phyloP scores from a whole-genome alignment of 768 basidiomycete species.

The Boletus vinaceobasis region DNA sequence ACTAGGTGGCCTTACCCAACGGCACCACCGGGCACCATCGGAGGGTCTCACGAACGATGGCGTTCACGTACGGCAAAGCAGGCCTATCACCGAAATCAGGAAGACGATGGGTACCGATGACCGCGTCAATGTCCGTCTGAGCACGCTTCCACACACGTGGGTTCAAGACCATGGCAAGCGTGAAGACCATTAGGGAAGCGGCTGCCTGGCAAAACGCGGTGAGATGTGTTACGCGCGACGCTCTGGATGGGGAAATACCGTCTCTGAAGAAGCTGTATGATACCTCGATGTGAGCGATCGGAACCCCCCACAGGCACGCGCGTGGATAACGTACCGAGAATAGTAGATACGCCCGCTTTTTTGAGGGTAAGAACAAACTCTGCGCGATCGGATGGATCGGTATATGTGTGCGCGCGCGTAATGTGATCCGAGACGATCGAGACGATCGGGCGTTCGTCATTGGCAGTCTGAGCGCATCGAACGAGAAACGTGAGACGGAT shows the following conservation, averaged over 20 bases:
- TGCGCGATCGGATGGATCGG: background rate
- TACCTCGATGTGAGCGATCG: background rate
- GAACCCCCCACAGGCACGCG: background rate
- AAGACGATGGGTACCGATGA: background rate
- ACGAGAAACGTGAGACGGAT: background rate
- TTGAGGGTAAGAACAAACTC: background rate
- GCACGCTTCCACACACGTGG: conserved; percentile 4
- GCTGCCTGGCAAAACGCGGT: background rate
- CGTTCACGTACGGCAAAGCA: conserved; percentile 5
- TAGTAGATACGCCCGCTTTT: background rate
- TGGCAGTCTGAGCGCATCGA: background rate
- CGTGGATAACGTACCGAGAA: background rate
- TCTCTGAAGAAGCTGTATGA: background rate
- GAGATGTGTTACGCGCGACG: background rate
- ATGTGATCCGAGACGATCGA: conserved; percentile 5
- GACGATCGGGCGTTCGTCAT: background rate
- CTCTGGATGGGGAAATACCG: background rate
- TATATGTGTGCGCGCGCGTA: background rate
- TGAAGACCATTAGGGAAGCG: background rate
- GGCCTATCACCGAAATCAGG: conserved; percentile 3
- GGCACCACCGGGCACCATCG: background rate
- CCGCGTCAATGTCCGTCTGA: background rate
- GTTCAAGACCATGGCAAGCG: conserved; percentile 4
- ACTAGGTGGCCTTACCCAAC: background rate
- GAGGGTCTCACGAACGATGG: background rate